Conservation (phyloP, 2,329 filamentous ascomycete species). For the Neopestalotiopsis sp. region DNA sequence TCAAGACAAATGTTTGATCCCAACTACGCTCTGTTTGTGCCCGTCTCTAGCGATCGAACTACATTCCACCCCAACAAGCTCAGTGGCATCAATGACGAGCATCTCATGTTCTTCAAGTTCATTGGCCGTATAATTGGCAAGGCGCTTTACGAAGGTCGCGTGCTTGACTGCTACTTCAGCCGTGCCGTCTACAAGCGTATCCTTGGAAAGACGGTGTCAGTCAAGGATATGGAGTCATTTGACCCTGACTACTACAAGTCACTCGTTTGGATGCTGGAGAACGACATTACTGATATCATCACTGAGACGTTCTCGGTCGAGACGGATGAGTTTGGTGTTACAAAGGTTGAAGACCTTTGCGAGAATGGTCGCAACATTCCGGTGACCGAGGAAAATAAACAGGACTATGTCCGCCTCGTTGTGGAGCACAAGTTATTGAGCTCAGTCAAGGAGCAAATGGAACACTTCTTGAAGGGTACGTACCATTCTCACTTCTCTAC, state of each 20-base stretch:
- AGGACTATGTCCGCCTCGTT: conserved; percentile 93
- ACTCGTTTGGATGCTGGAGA: conserved; percentile 96
- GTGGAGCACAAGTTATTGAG: conserved; percentile 92
- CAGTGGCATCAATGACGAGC: conserved; percentile 92
- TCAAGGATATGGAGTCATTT: conserved; percentile 99
- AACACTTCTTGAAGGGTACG: conserved; percentile 85
- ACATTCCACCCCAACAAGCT: conserved; percentile 98
- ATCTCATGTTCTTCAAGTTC: conserved; percentile 98
- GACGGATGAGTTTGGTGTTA: conserved; percentile 91
- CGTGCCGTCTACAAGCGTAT: conserved; percentile 98
- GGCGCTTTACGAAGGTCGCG: conserved; percentile 91
- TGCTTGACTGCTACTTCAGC: conserved; percentile 98
- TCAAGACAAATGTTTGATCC: conserved; percentile 98
- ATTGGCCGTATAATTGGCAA: conserved; percentile 98
- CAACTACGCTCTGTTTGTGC: conserved; percentile 95
- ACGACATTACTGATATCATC: conserved; percentile 97
- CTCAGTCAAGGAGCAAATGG: conserved; percentile 93
- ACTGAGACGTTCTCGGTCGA: conserved; percentile 96
- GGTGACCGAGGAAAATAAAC: conserved; percentile 98
- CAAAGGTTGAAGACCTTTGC: conserved; percentile 84
- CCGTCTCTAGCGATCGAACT: conserved; percentile 94
- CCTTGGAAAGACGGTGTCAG: conserved; percentile 89
- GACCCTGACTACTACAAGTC: conserved; percentile 99
- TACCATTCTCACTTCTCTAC: conserved; percentile 19
- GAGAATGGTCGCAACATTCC: conserved; percentile 88